These are phyloP conservation scores for Paecilomyces dactylethromorphus DNA, from an alignment of 2,329 filamentous ascomycete genomes.

Conservation along the genomic window DNA sequence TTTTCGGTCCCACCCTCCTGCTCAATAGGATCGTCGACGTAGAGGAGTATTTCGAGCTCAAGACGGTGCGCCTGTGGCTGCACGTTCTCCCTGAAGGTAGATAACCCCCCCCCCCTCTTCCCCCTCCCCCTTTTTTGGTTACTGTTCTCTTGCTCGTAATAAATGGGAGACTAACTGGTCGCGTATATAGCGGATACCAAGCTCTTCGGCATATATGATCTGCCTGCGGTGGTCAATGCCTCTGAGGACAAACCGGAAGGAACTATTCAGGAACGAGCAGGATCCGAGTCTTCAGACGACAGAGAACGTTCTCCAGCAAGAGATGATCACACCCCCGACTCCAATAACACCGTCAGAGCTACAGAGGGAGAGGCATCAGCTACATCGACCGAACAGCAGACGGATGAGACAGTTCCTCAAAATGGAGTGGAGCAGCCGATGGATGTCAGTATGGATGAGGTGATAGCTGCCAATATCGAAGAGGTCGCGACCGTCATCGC, in stretches of 20 bases:
- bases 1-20: constrained; percentile 25
- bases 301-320: constrained; percentile 10
- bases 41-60: constrained; percentile 17
- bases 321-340: neutral
- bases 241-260: constrained; percentile 24
- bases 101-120: constrained; percentile 5
- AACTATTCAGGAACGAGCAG: constrained; percentile 19
- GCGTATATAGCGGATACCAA: constrained; percentile 26
- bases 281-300: constrained; percentile 17
- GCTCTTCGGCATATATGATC: constrained; percentile 30
- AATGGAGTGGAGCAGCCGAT: neutral
- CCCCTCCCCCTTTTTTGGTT: neutral
- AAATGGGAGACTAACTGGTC: constrained; percentile 4
- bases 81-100: constrained; percentile 30
- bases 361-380: neutral
- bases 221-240: constrained; percentile 10
- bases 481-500: constrained; percentile 23
- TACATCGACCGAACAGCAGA: neutral
- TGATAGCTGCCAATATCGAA: constrained; percentile 16
- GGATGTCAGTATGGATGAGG: constrained; percentile 5
- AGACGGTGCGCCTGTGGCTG: constrained; percentile 31
- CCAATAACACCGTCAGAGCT: neutral
- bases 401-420: neutral
- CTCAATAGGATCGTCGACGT: constrained; percentile 29
- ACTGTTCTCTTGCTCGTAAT: neutral